Base-by-base conservation (phyloP, 495 filamentous ascomycete species). In the Hyaloscypha hepaticicola region DNA sequence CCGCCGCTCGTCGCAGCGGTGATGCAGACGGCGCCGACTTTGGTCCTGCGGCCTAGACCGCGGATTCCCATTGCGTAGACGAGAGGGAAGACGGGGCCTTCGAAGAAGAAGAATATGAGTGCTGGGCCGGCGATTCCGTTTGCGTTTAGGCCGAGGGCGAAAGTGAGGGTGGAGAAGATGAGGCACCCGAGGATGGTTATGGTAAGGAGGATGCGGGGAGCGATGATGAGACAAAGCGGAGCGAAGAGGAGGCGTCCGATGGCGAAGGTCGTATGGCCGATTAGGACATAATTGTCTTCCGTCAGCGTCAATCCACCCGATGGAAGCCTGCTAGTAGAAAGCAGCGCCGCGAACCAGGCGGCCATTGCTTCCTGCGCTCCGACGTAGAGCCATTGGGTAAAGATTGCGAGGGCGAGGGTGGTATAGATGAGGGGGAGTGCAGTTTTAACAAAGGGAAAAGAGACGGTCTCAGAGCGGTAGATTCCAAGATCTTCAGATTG, bases 371-470 rank as follows among this genome's bases (percentile, higher is more conserved):
- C 87, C 69, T 93, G 90, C 0, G 87, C 82, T 27, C 85, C 87
- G 22, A 88, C 83, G 71, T 92, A 92, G n/a, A 81, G 84, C 79
- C 88, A 92, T 70, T 93, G 89, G 16, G 88, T 82, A 38, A 88
- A 60, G 11, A 89, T 82, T 0, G 86, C 90, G 67, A 89, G 77
- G 61, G 83, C 79, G 24, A 93, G 79, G 16, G 68, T 67, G 3
- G 52, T 49, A 28, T 69, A 70, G 16, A 72, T 66, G n/a, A 72
- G 57, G 76, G 79, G 61, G 73, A 84, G 66, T 81, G 79, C 63
- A 0, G 79, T 76, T 60, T 77, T 76, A n/a, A 58, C 21, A 52
- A 59, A 79, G 68, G 53, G 80, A 60, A 22, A 77, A 78, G 1
- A 82, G 72, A 55, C 71, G 70, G 29, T 60, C 22, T 69, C 48